phyloP scores from a whole-genome alignment of 192 early-diverging fungal species.

The Backusella mclennaniae region DNA sequence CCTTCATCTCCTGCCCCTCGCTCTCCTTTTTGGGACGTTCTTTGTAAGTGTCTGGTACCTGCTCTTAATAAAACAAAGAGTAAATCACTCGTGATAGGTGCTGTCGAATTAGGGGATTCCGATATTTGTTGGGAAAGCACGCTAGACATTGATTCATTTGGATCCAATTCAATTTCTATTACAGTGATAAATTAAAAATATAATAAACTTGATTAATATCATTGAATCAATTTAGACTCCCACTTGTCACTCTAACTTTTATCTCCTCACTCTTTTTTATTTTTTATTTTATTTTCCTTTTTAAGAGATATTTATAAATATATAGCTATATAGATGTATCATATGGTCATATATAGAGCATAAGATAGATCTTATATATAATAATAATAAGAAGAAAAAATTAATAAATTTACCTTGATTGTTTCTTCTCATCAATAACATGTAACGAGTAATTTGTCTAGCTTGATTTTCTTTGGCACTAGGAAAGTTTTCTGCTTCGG shows the following conservation, averaged over 20 bases:
- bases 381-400: background rate
- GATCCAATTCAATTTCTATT: conserved; percentile 12
- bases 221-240: background rate
- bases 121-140: conserved; percentile 15
- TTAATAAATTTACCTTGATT: conserved; percentile 10
- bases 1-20: background rate
- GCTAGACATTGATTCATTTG: conserved; percentile 18
- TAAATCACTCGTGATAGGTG: conserved; percentile 20
- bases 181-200: background rate
- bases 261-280: conserved; percentile 4
- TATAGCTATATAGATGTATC: conserved; percentile 8
- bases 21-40: conserved; percentile 4
- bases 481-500: conserved; percentile 16
- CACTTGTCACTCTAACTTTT: background rate
- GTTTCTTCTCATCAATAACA: conserved; percentile 15
- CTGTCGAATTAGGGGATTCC: background rate
- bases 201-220: background rate
- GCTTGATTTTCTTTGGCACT: background rate
- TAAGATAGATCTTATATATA: background rate
- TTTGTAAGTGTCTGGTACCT: background rate
- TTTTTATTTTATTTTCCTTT: background rate
- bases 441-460: conserved; percentile 11
- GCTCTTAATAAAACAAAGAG: conserved; percentile 17
- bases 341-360: background rate
- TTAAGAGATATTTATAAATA: background rate